These are phyloP conservation scores for Cryomyces minteri DNA, from an alignment of 495 filamentous ascomycete genomes.

Conservation along the genomic window DNA sequence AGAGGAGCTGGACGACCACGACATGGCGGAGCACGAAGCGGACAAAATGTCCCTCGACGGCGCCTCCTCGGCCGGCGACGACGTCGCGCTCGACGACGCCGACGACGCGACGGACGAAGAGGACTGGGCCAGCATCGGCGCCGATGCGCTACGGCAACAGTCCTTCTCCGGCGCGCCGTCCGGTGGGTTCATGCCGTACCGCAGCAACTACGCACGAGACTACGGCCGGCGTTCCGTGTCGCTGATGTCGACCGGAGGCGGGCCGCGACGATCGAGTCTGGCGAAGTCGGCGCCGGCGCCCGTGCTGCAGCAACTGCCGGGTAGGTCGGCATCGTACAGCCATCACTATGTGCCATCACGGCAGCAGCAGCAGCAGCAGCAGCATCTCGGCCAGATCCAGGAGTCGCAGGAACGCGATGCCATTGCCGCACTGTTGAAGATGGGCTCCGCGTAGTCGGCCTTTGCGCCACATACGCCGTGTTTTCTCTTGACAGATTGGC, in stretches of 20 bases:
- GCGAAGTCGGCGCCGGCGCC: background rate
- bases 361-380: constrained; percentile 19
- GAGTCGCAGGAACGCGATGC: constrained; percentile 63
- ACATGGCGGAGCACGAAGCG: constrained; percentile 69
- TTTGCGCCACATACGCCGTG: no score
- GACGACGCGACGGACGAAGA: constrained; percentile 91
- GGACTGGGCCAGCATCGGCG: constrained; percentile 85
- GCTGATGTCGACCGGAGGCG: constrained; percentile 1
- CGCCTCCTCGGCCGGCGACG: constrained; percentile 56
- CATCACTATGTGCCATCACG: background rate
- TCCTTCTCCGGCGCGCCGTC: constrained; percentile 25
- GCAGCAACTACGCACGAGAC: constrained; percentile 7
- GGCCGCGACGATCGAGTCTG: background rate
- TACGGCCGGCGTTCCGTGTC: constrained; percentile 13
- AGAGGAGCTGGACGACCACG: constrained; percentile 38
- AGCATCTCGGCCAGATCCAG: constrained; percentile 14
- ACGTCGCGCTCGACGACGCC: constrained; percentile 50
- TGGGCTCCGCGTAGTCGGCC: constrained; percentile 25
- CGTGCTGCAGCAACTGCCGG: constrained; percentile 2
- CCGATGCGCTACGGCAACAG: constrained; percentile 60
- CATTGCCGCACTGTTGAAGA: constrained; percentile 63
- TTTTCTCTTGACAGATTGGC: no score
- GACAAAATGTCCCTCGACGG: constrained; percentile 95
- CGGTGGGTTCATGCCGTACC: constrained; percentile 4
- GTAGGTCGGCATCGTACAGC: background rate